phyloP scores from a whole-genome alignment of 768 basidiomycete species.

The Mrakia gelida region DNA sequence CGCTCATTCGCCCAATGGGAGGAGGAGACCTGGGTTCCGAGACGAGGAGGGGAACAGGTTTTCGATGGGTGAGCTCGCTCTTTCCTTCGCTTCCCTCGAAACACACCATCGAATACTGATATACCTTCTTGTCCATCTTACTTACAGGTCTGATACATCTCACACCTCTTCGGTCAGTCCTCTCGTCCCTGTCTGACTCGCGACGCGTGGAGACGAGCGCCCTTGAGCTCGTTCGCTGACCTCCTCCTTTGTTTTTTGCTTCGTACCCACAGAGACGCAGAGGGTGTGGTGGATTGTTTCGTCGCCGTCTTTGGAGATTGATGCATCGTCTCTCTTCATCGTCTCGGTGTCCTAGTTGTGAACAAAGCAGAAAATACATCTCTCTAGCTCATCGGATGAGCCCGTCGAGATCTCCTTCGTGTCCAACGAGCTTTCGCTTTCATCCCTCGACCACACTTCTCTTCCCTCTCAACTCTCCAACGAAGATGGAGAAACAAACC shows the following conservation, averaged over 20 bases:
- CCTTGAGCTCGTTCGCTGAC: not conserved
- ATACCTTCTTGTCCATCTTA: not conserved
- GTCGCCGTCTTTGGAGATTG: not conserved
- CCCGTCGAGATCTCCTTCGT: not conserved
- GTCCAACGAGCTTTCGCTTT: not conserved
- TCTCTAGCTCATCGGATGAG: not conserved
- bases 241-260: not conserved
- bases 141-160: not conserved
- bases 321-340: not conserved
- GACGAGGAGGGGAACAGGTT: not conserved
- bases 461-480: not conserved
- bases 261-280: conserved; percentile 2
- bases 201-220: not conserved
- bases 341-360: not conserved
- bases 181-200: not conserved
- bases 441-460: not conserved
- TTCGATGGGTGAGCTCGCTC: not conserved
- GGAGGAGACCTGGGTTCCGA: not conserved
- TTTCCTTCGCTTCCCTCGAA: not conserved
- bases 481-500: not conserved
- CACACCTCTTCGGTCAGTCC: not conserved
- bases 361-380: not conserved
- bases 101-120: not conserved
- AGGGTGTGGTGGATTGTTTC: conserved; percentile 1
- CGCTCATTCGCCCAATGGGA: not conserved